phyloP scores from a whole-genome alignment of 805 yeast genomes.

The Saturnispora sekii region DNA sequence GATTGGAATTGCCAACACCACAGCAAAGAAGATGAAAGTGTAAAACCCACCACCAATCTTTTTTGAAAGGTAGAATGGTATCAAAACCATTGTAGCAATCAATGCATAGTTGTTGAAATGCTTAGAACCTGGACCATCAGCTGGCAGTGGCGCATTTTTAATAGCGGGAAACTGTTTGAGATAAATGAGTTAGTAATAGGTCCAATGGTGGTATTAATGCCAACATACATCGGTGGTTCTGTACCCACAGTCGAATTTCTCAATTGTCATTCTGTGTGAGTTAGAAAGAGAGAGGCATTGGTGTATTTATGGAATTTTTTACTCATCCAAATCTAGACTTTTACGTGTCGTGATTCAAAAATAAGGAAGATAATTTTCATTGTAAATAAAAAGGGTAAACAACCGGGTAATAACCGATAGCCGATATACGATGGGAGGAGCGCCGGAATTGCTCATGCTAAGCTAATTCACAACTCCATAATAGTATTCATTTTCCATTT shows the following conservation, averaged over 20 bases:
- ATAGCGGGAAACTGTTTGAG: slow-evolving; percentile 49
- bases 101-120: slow-evolving; percentile 59
- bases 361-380: no score
- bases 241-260: slow-evolving; percentile 36
- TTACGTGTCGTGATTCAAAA: no score
- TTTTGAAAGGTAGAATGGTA: slow-evolving; percentile 56
- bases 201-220: not conserved
- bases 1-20: slow-evolving; percentile 56
- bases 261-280: slow-evolving; percentile 4
- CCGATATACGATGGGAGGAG: not conserved
- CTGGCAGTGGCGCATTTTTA: slow-evolving; percentile 79
- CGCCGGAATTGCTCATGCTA: no score
- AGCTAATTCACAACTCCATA: slow-evolving; percentile 1
- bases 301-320: no score
- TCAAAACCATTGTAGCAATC: slow-evolving; percentile 36
- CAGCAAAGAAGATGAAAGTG: slow-evolving; percentile 50
- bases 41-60: slow-evolving; percentile 63
- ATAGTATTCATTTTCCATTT: slow-evolving; percentile 22
- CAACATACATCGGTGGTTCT: slow-evolving; percentile 37
- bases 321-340: no score
- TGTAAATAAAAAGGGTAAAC: no score
- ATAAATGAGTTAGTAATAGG: not conserved
- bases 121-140: slow-evolving; percentile 83
- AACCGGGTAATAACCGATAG: not conserved
- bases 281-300: not conserved